Evolutionary conservation across 2,329 filamentous ascomycete genomes (phyloP), one percentile per base, ranked within the genome.

Genomic region (Sarocladium kiliense): DNA sequence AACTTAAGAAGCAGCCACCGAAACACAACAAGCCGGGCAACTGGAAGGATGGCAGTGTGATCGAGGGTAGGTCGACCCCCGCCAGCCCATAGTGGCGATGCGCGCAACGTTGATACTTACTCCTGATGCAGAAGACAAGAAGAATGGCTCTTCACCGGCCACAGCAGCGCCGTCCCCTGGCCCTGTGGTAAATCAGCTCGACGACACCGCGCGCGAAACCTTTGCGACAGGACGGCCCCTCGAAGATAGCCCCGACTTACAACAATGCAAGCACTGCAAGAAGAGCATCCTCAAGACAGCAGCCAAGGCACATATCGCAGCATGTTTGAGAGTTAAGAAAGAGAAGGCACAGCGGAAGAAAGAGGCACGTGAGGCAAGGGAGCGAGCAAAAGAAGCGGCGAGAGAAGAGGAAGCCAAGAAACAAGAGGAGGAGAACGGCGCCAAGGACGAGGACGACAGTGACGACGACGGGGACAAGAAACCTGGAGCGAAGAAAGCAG

Each of bases 221-320:
- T 97, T 97, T 69, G 79, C 85, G 3, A 92, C 87, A 47, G 90
- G 91, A 58, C 85, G 87, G 56, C 91, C 91, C 0, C 80, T 96
- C 61, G 86, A 91, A 63, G 92, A 96, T 65, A 79, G 78, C 56
- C 82, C 88, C 11, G 90, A 96, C 59, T 80, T 90, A 10, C 85
- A 94, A 53, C 80, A 88, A 61, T 99, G 93, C 79, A 97, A 94
- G 68, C 91, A 95, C 68, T 99, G 93, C 75, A 96, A 94, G 72
- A 92, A 95, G 64, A 88, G 88, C 53, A 82, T 96, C 12, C 77
- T 94, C 14, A 88, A 87, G 63, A 84, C 84, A 30, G 85, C 84
- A 1, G 88, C 89, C 2, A 86, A 87, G 57, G 82, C 83, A 18
- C 93, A 99, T 66, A 90, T 96, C 58, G 86, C 87, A 36, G 84